Conservation (phyloP, 345 rosid species). For the Excoecaria agallocha region DNA sequence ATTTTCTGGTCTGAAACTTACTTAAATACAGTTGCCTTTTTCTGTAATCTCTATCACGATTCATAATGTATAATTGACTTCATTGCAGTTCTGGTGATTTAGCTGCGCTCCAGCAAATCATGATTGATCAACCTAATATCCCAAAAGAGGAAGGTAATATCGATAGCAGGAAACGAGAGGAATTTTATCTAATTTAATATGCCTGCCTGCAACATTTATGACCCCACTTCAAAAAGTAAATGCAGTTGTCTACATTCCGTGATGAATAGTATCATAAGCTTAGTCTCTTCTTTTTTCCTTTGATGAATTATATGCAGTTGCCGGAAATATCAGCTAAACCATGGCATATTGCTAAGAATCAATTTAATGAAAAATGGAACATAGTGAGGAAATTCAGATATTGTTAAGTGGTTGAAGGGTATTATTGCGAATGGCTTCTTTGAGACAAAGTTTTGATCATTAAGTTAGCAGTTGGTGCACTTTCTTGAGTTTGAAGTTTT, state of each 20-base stretch:
- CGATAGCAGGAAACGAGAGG: not conserved
- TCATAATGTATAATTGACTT: not conserved
- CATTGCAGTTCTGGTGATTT: slow-evolving; percentile 58
- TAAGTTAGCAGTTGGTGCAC: not conserved
- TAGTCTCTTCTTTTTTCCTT: too few relatives aligned
- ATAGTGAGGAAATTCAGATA: not conserved
- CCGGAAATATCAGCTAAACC: not conserved
- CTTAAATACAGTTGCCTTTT: not conserved
- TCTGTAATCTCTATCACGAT: not conserved
- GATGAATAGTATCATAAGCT: too few relatives aligned
- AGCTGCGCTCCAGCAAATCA: slow-evolving; percentile 54
- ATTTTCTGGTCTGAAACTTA: not conserved
- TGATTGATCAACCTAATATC: slow-evolving; percentile 84
- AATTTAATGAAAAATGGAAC: not conserved
- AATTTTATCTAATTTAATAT: not conserved
- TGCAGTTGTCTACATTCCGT: not conserved
- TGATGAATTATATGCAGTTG: too few relatives aligned
- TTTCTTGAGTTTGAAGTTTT: not conserved
- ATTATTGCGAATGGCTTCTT: not conserved
- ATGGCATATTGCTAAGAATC: not conserved
- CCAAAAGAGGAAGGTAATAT: slow-evolving; percentile 63
- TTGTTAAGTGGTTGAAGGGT: not conserved
- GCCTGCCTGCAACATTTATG: not conserved
- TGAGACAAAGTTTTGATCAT: not conserved
- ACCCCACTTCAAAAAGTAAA: not conserved